Evolutionary conservation across 2,329 filamentous ascomycete genomes (phyloP).

Genomic region (Cordyceps cicadae): DNA sequence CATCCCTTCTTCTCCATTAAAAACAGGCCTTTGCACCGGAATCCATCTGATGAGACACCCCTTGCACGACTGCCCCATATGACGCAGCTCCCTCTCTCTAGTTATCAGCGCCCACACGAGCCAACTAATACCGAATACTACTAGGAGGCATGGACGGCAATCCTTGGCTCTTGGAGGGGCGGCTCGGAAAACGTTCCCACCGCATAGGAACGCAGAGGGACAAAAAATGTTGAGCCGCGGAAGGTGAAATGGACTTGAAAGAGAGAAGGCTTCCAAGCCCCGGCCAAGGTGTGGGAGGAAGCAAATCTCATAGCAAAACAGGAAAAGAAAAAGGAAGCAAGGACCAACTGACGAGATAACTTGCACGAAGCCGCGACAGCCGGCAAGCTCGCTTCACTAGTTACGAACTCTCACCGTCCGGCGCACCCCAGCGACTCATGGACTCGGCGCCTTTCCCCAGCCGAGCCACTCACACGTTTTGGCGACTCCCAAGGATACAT

Average conservation of each 20-base stretch:
- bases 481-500: slow-evolving; percentile 7
- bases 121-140: neutral
- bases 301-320: neutral
- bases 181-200: slow-evolving; percentile 7
- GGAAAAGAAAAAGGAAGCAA: neutral
- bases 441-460: slow-evolving; percentile 13
- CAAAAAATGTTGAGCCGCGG: neutral
- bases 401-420: neutral
- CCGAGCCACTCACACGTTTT: slow-evolving; percentile 26
- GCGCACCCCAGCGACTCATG: slow-evolving; percentile 10
- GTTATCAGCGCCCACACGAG: slow-evolving; percentile 19
- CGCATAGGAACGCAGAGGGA: slow-evolving; percentile 12
- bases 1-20: slow-evolving; percentile 10
- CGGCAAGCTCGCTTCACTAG: neutral
- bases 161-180: slow-evolving; percentile 4
- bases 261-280: neutral
- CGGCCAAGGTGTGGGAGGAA: neutral
- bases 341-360: neutral
- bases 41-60: slow-evolving; percentile 29
- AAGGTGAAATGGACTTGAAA: neutral
- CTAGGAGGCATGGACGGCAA: slow-evolving; percentile 15
- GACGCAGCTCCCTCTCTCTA: slow-evolving; percentile 17
- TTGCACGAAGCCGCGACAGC: neutral
- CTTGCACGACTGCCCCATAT: slow-evolving; percentile 21
- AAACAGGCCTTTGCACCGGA: slow-evolving; percentile 16